These are phyloP conservation scores for Achaetomiella virescens DNA, from an alignment of 495 filamentous ascomycete species.

Conservation along the genomic window DNA sequence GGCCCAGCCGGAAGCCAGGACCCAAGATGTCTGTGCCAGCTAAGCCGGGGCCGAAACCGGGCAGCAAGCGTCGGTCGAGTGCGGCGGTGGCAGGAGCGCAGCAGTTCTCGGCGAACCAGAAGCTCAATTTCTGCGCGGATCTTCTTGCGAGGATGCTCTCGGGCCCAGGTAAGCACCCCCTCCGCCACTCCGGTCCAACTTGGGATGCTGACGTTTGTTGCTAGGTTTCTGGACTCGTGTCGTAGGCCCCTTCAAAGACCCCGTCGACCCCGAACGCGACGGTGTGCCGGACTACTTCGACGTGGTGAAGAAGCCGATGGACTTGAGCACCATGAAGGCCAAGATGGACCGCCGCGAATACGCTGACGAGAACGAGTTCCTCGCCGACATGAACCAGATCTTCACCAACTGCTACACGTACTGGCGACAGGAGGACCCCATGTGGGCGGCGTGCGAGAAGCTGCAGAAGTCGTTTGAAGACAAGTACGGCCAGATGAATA, in stretches of 20 bases:
- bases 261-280: slow-evolving; percentile 39
- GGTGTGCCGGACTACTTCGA: slow-evolving; percentile 45
- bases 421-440: slow-evolving; percentile 36
- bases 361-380: slow-evolving; percentile 36
- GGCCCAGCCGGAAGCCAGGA: slow-evolving; percentile 14
- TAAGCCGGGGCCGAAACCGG: slow-evolving; percentile 22
- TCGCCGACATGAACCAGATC: slow-evolving; percentile 44
- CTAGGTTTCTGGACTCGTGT: slow-evolving; percentile 53
- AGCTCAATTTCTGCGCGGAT: slow-evolving; percentile 47
- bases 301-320: slow-evolving; percentile 44
- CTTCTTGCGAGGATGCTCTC: slow-evolving; percentile 48
- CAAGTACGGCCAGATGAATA: slow-evolving; percentile 42
- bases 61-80: slow-evolving; percentile 26
- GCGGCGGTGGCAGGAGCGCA: slow-evolving; percentile 14
- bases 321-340: slow-evolving; percentile 42
- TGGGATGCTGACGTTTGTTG: not conserved
- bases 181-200: not conserved
- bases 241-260: slow-evolving; percentile 46
- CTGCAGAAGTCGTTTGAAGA: slow-evolving; percentile 48
- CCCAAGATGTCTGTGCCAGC: slow-evolving; percentile 22
- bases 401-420: slow-evolving; percentile 46
- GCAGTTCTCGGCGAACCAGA: slow-evolving; percentile 36
- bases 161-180: slow-evolving; percentile 40
- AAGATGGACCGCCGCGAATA: slow-evolving; percentile 44
- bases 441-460: slow-evolving; percentile 41